Evolutionary conservation across 192 early-diverging fungal species (phyloP).

Genomic region (Coemansia reversa): DNA sequence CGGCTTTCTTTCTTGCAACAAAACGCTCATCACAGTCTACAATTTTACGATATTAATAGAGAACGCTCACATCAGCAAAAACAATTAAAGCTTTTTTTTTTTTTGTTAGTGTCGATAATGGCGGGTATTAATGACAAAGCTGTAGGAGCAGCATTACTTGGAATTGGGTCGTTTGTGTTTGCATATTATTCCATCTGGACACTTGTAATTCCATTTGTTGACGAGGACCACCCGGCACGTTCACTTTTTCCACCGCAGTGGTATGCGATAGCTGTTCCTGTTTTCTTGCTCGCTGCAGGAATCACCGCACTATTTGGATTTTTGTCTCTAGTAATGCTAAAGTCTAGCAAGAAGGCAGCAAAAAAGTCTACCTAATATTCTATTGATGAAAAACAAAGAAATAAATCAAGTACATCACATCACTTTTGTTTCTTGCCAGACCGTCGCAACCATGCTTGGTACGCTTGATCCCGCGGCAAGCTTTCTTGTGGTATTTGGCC

Average conservation of each 20-base stretch:
- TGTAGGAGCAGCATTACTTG: constrained; percentile 72
- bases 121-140: constrained; percentile 67
- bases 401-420: constrained; percentile 5
- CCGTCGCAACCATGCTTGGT: constrained; percentile 27
- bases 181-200: constrained; percentile 90
- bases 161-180: constrained; percentile 72
- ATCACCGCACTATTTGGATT: constrained; percentile 75
- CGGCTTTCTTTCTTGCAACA: neutral
- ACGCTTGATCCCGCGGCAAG: constrained; percentile 28
- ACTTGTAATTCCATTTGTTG: constrained; percentile 84
- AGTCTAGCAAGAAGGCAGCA: constrained; percentile 67
- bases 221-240: constrained; percentile 70
- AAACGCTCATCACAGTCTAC: neutral
- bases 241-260: constrained; percentile 76
- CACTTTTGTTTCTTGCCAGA: neutral
- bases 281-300: constrained; percentile 76
- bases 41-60: neutral
- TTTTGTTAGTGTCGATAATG: constrained; percentile 15
- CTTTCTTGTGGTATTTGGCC: constrained; percentile 21
- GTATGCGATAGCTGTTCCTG: constrained; percentile 86
- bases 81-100: no score
- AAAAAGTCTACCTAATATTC: constrained; percentile 64
- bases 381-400: neutral
- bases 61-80: neutral
- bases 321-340: constrained; percentile 82